These are phyloP conservation scores for Penicillium goetzii DNA, from an alignment of 495 filamentous ascomycete genomes.

Conservation along the genomic window DNA sequence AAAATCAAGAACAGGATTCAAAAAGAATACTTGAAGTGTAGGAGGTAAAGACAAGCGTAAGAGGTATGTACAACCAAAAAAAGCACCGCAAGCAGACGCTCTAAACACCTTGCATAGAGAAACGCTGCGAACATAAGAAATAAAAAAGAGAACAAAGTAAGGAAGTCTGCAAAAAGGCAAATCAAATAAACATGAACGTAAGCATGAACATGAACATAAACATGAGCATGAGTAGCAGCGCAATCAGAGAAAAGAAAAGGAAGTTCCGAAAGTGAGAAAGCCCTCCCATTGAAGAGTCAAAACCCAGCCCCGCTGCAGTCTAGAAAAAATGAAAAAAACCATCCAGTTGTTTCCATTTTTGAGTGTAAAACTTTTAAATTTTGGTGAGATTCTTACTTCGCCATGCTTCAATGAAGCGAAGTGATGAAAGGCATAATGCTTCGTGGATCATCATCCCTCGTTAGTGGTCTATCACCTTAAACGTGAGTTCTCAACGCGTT, in stretches of 20 bases:
- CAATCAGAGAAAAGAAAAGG: not conserved
- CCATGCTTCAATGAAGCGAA: not conserved
- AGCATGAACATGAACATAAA: constrained; percentile 3
- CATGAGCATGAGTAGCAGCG: not conserved
- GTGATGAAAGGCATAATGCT: not conserved
- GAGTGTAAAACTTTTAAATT: not conserved
- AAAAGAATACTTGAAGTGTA: not conserved
- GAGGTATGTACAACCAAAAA: constrained; percentile 37
- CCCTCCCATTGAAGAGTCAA: not conserved
- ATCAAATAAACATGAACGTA: constrained; percentile 13
- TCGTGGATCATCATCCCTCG: constrained; percentile 18
- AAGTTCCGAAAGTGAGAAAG: not conserved
- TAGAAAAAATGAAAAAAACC: constrained; percentile 3
- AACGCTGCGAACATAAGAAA: constrained; percentile 28
- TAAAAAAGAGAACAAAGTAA: constrained; percentile 14
- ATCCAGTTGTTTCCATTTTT: constrained; percentile 3
- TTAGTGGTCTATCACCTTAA: not conserved
- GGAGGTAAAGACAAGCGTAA: constrained; percentile 20
- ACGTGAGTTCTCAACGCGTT: constrained; percentile 10
- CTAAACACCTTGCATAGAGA: constrained; percentile 38
- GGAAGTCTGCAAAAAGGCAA: constrained; percentile 14
- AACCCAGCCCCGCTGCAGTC: not conserved
- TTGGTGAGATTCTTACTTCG: not conserved
- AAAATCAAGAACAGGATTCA: not conserved
- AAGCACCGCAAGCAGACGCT: constrained; percentile 34